These are phyloP conservation scores for Aspergillus steynii DNA, from an alignment of 495 filamentous ascomycete genomes.

Conservation along the genomic window DNA sequence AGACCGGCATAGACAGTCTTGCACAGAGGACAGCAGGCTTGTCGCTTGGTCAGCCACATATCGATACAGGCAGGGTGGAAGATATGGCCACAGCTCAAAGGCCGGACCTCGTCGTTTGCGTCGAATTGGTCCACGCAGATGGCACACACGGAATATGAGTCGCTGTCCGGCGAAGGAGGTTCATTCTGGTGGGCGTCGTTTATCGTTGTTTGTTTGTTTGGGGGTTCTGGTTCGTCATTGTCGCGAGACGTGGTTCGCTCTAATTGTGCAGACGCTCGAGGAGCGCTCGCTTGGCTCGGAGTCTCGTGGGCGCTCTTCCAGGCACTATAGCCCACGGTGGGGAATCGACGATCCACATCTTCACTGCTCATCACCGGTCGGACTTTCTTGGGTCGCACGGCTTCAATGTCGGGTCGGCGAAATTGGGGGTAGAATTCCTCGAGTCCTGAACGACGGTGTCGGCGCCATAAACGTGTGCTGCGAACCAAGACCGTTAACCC, in stretches of 20 bases:
- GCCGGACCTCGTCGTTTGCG: conserved; percentile 83
- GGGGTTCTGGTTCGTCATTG: not conserved
- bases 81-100: conserved; percentile 89
- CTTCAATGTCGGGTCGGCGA: not conserved
- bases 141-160: conserved; percentile 61
- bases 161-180: conserved; percentile 41
- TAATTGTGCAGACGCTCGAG: not conserved
- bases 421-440: not conserved
- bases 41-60: conserved; percentile 89
- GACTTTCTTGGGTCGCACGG: not conserved
- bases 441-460: not conserved
- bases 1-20: conserved; percentile 50
- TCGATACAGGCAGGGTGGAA: conserved; percentile 95
- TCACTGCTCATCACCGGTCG: not conserved
- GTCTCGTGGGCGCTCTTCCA: not conserved
- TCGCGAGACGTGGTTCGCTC: not conserved
- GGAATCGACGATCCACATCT: not conserved
- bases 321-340: not conserved
- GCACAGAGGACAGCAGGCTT: conserved; percentile 95
- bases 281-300: not conserved
- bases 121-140: conserved; percentile 89
- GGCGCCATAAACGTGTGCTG: not conserved
- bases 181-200: not conserved
- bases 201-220: not conserved
- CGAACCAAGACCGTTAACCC: too few relatives aligned